These are phyloP conservation scores for Rhodosorus marinus DNA, from an alignment of 23 red algal genomes.

Conservation along the genomic window DNA sequence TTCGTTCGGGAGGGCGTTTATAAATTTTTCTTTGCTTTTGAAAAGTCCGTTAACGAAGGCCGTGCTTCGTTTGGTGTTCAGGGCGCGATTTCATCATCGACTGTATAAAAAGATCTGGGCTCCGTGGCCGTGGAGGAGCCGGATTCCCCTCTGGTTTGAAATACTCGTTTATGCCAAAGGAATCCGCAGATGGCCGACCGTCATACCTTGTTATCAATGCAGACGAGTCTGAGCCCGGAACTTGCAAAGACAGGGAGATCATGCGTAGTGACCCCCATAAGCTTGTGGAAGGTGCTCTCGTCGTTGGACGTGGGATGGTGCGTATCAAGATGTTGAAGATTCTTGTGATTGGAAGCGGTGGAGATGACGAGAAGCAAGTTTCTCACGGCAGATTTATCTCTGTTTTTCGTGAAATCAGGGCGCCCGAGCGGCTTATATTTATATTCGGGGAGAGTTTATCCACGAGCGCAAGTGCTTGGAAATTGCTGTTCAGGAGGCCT, in stretches of 20 bases:
- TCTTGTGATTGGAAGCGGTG: no score
- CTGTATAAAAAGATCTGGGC: slow-evolving; percentile 72
- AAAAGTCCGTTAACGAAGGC: no score
- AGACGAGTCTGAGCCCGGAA: slow-evolving; percentile 96
- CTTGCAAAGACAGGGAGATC: slow-evolving; percentile 97
- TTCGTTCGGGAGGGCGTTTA: no score
- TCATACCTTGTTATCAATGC: slow-evolving; percentile 98
- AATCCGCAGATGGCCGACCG: slow-evolving; percentile 44
- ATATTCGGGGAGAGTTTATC: slow-evolving; percentile 92
- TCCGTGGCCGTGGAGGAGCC: slow-evolving; percentile 90
- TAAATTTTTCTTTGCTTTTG: no score
- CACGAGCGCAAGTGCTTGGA: slow-evolving; percentile 70
- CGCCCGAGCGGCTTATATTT: slow-evolving; percentile 78
- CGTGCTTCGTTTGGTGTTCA: no score
- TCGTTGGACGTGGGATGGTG: slow-evolving; percentile 78
- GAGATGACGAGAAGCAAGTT: no score
- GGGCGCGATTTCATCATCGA: slow-evolving; percentile 91
- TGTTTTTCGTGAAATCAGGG: no score
- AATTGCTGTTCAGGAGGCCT: slow-evolving; percentile 56
- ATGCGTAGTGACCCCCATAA: slow-evolving; percentile 98
- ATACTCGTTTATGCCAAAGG: slow-evolving; percentile 91
- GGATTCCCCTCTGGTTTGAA: slow-evolving; percentile 94
- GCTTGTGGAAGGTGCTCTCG: slow-evolving; percentile 69
- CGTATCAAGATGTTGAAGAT: no score
- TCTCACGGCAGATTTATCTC: no score